Evolutionary conservation across 2,329 filamentous ascomycete genomes (phyloP).

Genomic region (Macroventuria anomochaeta): DNA sequence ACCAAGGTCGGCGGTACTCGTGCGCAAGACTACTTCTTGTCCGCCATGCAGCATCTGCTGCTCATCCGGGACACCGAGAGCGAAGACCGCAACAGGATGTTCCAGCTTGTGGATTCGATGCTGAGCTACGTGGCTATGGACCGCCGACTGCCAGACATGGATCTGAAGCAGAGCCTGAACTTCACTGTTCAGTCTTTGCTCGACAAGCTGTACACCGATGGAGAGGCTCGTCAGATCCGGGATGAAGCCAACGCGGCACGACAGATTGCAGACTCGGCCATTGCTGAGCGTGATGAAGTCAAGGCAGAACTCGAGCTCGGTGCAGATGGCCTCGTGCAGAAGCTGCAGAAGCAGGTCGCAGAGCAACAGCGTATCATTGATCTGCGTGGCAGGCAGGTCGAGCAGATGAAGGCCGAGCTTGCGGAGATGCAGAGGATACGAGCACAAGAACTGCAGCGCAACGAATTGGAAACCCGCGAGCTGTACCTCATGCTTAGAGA

Average conservation of each 20-base stretch:
- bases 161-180: slow-evolving; percentile 95
- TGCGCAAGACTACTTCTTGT: slow-evolving; percentile 94
- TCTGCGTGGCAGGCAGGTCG: slow-evolving; percentile 83
- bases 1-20: slow-evolving; percentile 81
- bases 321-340: slow-evolving; percentile 90
- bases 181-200: slow-evolving; percentile 95
- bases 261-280: slow-evolving; percentile 92
- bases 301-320: slow-evolving; percentile 85
- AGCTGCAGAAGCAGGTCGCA: slow-evolving; percentile 90
- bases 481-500: slow-evolving; percentile 98
- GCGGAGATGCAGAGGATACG: slow-evolving; percentile 84
- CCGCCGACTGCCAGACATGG: slow-evolving; percentile 90
- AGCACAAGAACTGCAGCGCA: slow-evolving; percentile 89
- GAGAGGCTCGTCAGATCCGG: slow-evolving; percentile 87
- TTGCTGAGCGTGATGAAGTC: slow-evolving; percentile 97
- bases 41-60: slow-evolving; percentile 91
- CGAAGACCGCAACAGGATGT: slow-evolving; percentile 92
- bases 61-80: slow-evolving; percentile 90
- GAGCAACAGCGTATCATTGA: slow-evolving; percentile 92
- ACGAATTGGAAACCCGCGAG: slow-evolving; percentile 94
- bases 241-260: slow-evolving; percentile 91
- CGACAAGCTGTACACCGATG: slow-evolving; percentile 95
- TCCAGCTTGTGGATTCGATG: slow-evolving; percentile 98
- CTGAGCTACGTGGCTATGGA: slow-evolving; percentile 99
- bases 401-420: slow-evolving; percentile 86